Evolutionary conservation across 495 filamentous ascomycete species (phyloP), one percentile per base, ranked within the genome.

Genomic region (Lophiotrema nucula): DNA sequence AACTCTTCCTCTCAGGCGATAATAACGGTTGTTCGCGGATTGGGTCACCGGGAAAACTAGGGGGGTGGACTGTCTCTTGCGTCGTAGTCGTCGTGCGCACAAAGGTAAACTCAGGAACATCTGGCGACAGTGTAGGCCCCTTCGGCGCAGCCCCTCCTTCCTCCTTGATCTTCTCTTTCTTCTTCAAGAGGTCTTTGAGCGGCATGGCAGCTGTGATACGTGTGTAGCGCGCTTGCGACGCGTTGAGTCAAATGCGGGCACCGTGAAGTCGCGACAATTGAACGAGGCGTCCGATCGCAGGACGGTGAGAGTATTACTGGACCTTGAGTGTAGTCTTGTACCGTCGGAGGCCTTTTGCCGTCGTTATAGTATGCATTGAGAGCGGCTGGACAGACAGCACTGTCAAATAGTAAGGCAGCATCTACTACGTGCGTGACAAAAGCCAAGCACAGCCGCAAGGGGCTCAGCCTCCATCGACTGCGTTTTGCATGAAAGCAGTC

Each of bases 71-170:
- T 51, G 87, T 73, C 71, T 96, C 90, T 69, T 90, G 81, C 1
- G 84, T 84, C 51, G 84, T 76, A 12, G 92, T 95, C 68, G 92
- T 90, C 56, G 86, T 85, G 39, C 92, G 84, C 59, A 95, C 78
- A 77, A 97, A 88, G 55, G 79, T 90, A 74, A 97, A 88, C 67
- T 87, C 83, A 53, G 89, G 88, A 1, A 81, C 72, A 58, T 70
- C 70, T 58, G 62, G 66, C 33, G 61, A 52, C n/a, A 50, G 43
- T 11, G 42, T 58, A 5, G 57, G 37, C 10, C 27, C 31, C 18
- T 50, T 43, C 12, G 43, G 49, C 16, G 63, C 26, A 5, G 26
- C 28, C 21, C 55, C 42, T 12, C 70, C 67, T 55, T 68, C 65
- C 33, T 76, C 69, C 38, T 65, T 73, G 44, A 78, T 72, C 54